Base-by-base conservation (phyloP, 805 yeast genomes). In the Starmera dryadoides region DNA sequence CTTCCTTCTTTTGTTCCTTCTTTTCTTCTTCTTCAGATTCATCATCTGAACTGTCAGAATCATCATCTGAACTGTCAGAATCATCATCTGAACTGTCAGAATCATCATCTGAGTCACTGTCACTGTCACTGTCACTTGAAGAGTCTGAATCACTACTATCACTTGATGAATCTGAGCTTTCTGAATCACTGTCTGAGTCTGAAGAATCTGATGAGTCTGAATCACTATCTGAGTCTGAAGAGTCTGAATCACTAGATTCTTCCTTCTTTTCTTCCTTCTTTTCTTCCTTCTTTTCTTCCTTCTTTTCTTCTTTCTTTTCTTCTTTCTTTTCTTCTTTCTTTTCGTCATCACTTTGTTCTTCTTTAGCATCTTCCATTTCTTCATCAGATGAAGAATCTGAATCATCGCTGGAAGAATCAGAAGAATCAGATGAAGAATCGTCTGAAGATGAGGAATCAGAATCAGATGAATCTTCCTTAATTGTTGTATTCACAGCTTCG, bases 31-130 rank as follows among this genome's bases (percentile, higher is more conserved):
- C 41, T 30, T n/a, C 32, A 21, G 23, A 21, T 21, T 21, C 23
- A 8, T 25, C 28, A 25, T 12, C 11, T 11, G 25, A 22, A 22
- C 79, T 74, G 28, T 41, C 58, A 18, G 73, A 22, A 22, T 10
- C 10, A 22, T 7, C 7, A 22, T 22, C 25, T 8, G 25, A 22
- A 10, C 25, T 22, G 25, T n/a, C n/a, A n/a, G 40, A 33, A 20
- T 38, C 44, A 29, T 48, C 42, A 17, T 42, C 47, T 28, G 50
- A 42, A 22, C 43, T 37, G 7, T 45, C 35, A 17, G 25, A 22
- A 10, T 10, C 10, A 22, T 34, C 37, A n/a, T 75, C 32, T 63
- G 54, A 36, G 79, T 75, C 34, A 19, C 26, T 30, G 11, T 26
- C 17, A 29, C 31, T 23, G 25, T 33, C 40, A 17, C 30, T 21